Base-by-base conservation (phyloP, 164 flowering plant species). In the Taxillus chinensis region DNA sequence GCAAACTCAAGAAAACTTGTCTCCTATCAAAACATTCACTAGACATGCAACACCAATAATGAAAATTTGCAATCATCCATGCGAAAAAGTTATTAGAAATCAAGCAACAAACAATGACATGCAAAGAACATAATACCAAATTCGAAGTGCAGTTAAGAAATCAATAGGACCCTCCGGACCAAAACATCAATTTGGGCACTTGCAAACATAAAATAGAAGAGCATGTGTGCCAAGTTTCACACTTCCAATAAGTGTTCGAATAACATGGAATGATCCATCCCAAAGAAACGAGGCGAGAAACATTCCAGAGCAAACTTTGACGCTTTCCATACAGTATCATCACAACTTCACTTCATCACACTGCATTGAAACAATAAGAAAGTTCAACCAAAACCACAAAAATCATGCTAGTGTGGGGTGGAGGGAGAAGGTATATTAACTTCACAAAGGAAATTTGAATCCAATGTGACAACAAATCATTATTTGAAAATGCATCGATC, bases 71-170 rank as follows among this genome's bases (percentile, higher is more conserved):
- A 65, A 66, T 45, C 39, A 72, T 38, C 54, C 13, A 72, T 15
- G 74, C 70, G 67, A 62, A 66, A 55, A 73, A 69, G 53, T 59
- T 62, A 57, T 61, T 10, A 65, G 68, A 67, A 14, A 67, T 62
- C 81, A 77, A 79, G 77, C 81, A 75, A 77, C 79, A 27, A 75
- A 74, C 68, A 65, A 70, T 67, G 70, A 71, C 78, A 78, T 70
- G 70, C 78, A 74, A 70, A 73, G 70, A 76, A 66, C 63, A 76
- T 43, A 76, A 71, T 71, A 75, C 71, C 78, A 75, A 64, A 66
- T 74, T 74, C 62, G 64, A 68, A 52, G 62, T 67, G 67, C 73
- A 70, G 70, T 74, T 71, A 77, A 80, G 75, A 75, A 72, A 77
- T 75, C 78, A 79, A 78, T 62, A 76, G 71, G 75, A 74, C 64